Evolutionary conservation across 331 rosid species (phyloP).

Genomic region (Rosa hybrid): DNA sequence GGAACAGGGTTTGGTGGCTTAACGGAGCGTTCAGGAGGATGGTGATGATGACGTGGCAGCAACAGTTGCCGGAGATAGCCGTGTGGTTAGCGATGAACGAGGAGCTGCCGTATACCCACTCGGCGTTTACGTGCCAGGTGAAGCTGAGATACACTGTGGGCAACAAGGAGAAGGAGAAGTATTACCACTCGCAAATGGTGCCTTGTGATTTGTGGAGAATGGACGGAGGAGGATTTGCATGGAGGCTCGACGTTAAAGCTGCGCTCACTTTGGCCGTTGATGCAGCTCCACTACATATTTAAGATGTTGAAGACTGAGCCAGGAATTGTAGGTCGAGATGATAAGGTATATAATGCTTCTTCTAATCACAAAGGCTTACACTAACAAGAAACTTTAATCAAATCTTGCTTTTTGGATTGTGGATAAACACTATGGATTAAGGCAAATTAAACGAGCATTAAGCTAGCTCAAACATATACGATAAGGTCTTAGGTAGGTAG

Average conservation of each 20-base stretch:
- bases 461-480: not conserved
- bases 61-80: slow-evolving; percentile 14
- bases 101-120: slow-evolving; percentile 17
- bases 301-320: not conserved
- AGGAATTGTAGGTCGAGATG: not conserved
- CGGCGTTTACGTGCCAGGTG: slow-evolving; percentile 45
- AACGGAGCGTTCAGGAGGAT: slow-evolving; percentile 46
- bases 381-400: not conserved
- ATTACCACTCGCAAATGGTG: slow-evolving; percentile 32
- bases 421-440: not conserved
- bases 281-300: not conserved
- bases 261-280: slow-evolving; percentile 59
- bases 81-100: slow-evolving; percentile 42
- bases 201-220: slow-evolving; percentile 71
- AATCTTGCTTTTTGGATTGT: not conserved
- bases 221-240: slow-evolving; percentile 79
- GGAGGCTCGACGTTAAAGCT: slow-evolving; percentile 70
- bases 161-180: slow-evolving; percentile 18
- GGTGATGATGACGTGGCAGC: slow-evolving; percentile 18
- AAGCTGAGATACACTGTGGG: slow-evolving; percentile 46
- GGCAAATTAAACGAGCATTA: not conserved
- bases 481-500: not conserved
- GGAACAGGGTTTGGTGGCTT: slow-evolving; percentile 39
- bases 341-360: slow-evolving; percentile 19
- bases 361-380: not conserved